Percentiles rank a stretch among this genome's conserved stretches.
Evolutionary conservation across 306 rosid genomes (phyloP).

Genomic region (Hippophae tibetana): DNA sequence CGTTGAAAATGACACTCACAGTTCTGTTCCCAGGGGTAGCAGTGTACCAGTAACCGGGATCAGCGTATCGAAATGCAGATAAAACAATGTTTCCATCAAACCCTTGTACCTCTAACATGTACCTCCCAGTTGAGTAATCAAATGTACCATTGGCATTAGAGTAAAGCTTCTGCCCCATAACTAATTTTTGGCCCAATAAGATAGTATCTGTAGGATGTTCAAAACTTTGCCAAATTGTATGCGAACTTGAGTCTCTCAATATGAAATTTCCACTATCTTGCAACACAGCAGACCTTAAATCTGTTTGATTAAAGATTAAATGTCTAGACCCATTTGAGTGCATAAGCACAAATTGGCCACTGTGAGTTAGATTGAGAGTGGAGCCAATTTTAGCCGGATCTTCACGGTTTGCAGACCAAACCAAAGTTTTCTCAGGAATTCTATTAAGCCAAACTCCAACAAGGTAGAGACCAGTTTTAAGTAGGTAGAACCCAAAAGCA

Average conservation of each 20-base stretch:
- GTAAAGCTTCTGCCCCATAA: background rate
- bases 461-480: background rate
- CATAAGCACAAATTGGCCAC: background rate
- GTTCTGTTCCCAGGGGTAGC: no score
- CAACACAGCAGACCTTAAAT: background rate
- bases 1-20: conserved; percentile 19
- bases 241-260: background rate
- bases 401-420: conserved; percentile 21
- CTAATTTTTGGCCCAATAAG: background rate
- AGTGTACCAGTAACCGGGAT: conserved; percentile 17
- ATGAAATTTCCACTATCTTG: conserved; percentile 11
- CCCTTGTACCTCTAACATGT: no score
- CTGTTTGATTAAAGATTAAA: background rate
- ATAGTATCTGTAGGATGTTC: no score
- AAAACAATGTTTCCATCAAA: background rate
- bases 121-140: background rate
- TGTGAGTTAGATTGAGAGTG: no score
- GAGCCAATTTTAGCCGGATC: conserved; percentile 3
- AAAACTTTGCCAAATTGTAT: no score
- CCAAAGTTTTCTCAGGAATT: conserved; percentile 10
- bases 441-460: conserved; percentile 11
- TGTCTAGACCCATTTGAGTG: background rate
- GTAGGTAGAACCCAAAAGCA: conserved; percentile 15
- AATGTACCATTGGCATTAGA: conserved; percentile 3
- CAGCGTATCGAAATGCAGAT: conserved; percentile 8